Percentiles rank a stretch among this genome's conserved stretches.
Evolutionary conservation across 116 monocot genomes (phyloP).

Genomic region (Dioscorea cayenensis): DNA sequence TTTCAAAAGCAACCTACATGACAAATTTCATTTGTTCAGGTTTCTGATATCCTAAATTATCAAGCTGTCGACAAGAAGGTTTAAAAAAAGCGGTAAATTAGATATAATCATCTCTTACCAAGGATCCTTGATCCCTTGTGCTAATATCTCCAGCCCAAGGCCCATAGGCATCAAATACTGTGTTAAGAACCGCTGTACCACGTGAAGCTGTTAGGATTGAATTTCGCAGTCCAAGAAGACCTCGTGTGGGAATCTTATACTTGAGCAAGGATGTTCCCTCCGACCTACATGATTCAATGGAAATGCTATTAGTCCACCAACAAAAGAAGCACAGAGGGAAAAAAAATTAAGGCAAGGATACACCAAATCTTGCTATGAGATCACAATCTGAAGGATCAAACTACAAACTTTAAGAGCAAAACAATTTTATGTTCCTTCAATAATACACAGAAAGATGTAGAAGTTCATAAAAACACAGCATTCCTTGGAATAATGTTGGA

Average conservation of each 20-base stretch:
- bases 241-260: slow-evolving; percentile 98
- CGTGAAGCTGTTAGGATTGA: slow-evolving; percentile 88
- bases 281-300: slow-evolving; percentile 32
- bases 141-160: slow-evolving; percentile 92
- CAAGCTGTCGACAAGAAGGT: not conserved
- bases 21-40: not conserved
- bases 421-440: no score
- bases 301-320: slow-evolving; percentile 1
- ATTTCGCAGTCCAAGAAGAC: slow-evolving; percentile 91
- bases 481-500: no score
- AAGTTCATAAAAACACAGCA: no score
- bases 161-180: slow-evolving; percentile 90
- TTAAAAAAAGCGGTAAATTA: not conserved
- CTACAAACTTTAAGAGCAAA: not conserved
- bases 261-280: slow-evolving; percentile 82
- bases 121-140: slow-evolving; percentile 87
- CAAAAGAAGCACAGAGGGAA: not conserved
- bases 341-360: not conserved
- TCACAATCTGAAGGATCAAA: not conserved
- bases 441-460: no score
- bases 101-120: slow-evolving; percentile 35
- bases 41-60: not conserved
- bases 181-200: slow-evolving; percentile 90
- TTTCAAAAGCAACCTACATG: slow-evolving; percentile 84
- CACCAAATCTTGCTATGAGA: not conserved